A percentile compares a stretch with the other conserved stretches of the same genome.
phyloP scores from a whole-genome alignment of 495 filamentous ascomycete species.

The Neurospora hispaniola region DNA sequence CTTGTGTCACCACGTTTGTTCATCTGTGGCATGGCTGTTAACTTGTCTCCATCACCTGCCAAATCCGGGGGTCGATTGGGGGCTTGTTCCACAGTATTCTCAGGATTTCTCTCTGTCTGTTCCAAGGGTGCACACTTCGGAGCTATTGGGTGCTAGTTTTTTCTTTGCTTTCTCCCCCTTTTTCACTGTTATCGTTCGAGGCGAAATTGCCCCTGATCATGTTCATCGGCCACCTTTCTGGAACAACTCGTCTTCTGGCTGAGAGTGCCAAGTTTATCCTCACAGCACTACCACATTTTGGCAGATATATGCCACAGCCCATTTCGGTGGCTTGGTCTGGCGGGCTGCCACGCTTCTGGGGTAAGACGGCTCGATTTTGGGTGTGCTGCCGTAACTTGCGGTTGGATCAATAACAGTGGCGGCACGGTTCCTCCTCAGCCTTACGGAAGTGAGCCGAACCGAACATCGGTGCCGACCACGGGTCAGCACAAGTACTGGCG shows the following conservation, averaged over 20 bases:
- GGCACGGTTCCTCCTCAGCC: not conserved
- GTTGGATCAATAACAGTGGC: not conserved
- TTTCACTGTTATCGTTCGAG: not conserved
- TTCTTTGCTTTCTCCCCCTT: not conserved
- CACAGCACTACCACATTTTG: not conserved
- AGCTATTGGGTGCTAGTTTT: not conserved
- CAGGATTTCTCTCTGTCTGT: too few relatives aligned
- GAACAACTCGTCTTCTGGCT: not conserved
- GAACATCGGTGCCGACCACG: not conserved
- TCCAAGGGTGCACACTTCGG: not conserved
- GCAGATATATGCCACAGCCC: not conserved
- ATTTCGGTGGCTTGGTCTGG: not conserved
- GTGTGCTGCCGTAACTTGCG: not conserved
- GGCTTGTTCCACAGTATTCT: not conserved
- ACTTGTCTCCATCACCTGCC: not conserved
- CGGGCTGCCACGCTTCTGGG: not conserved
- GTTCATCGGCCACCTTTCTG: not conserved
- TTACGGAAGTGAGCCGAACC: not conserved
- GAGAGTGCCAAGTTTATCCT: not conserved
- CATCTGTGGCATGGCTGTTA: not conserved
- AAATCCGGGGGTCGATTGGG: not conserved
- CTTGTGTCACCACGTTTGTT: not conserved
- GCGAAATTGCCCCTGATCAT: not conserved
- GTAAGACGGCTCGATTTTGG: not conserved
- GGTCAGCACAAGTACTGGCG: not conserved